Base-by-base conservation (phyloP, 2,329 filamentous ascomycete genomes). In the Fusarium chaquense region DNA sequence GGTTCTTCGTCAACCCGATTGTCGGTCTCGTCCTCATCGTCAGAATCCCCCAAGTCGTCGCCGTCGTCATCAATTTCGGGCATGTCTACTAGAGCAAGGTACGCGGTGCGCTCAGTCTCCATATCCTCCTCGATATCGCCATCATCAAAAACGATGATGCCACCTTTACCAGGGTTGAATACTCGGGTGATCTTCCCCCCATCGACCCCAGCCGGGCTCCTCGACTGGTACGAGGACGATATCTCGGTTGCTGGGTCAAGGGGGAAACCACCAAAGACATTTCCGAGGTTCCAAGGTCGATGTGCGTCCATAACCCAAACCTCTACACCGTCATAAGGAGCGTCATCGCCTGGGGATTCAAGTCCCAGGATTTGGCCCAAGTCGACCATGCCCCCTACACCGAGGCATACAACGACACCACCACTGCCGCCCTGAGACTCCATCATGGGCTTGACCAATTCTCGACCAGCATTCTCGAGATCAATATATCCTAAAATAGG, bases 251-350 rank as follows among this genome's bases (percentile, higher is more conserved):
- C 79, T 24, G 87, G 82, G 69, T 87, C 85, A 6, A 86, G 78
- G 2, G 88, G 85, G 65, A 88, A 88, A 5, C 92, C 92, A 15
- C 92, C 94, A 82, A 98, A 98, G 16, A 98, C 89, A 78, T 99
- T 99, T 69, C 89, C 90, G 76, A 99, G 78, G 78, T 99, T 98
- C 94, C 95, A 98, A 16, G 96, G 96, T 64, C 96, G 86, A 79
- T 96, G 88, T 30, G 95, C 89, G 81, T 99, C 96, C 63, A 98
- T 86, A 13, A 98, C 87, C 96, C 96, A 99, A 33, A 98, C 91
- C 78, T 98, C 94, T 1, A 98, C 93, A n/a, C 92, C 92, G 38
- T 91, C 89, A 81, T 93, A 91, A 52, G 89, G 84, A 12, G 85
- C 84, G n/a, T 88, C 87, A 30, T 91, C 90, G 9, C 86, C 87